Evolutionary conservation across 805 yeast genomes (phyloP).

Genomic region (Millerago galiae): DNA sequence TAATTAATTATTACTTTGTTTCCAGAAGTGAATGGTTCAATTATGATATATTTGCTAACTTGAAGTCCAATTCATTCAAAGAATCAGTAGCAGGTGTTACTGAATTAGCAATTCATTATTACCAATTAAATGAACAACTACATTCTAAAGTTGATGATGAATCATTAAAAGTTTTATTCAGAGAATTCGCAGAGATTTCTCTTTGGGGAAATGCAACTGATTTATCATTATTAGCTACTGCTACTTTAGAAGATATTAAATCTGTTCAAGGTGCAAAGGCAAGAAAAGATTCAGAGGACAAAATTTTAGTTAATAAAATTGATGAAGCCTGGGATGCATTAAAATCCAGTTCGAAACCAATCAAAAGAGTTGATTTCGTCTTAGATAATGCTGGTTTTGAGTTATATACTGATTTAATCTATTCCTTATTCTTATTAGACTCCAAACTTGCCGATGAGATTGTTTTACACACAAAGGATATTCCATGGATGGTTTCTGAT

Average conservation of each 20-base stretch:
- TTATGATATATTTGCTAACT: slow-evolving; percentile 68
- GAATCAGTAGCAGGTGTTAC: slow-evolving; percentile 72
- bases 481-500: slow-evolving; percentile 98
- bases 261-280: slow-evolving; percentile 88
- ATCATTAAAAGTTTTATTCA: slow-evolving; percentile 52
- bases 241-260: slow-evolving; percentile 84
- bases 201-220: slow-evolving; percentile 99
- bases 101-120: slow-evolving; percentile 68
- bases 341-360: slow-evolving; percentile 12
- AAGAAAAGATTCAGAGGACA: slow-evolving; percentile 72
- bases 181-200: slow-evolving; percentile 81
- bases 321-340: slow-evolving; percentile 55
- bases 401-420: slow-evolving; percentile 74
- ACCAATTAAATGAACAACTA: slow-evolving; percentile 31
- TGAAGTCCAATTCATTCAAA: slow-evolving; percentile 69
- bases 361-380: slow-evolving; percentile 64
- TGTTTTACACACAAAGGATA: slow-evolving; percentile 78
- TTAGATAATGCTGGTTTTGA: slow-evolving; percentile 96
- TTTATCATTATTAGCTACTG: slow-evolving; percentile 79
- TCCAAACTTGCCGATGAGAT: slow-evolving; percentile 56
- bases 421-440: slow-evolving; percentile 64
- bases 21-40: slow-evolving; percentile 32
- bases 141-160: slow-evolving; percentile 23
- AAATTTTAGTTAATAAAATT: slow-evolving; percentile 74
- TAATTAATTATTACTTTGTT: slow-evolving; percentile 41